Conservation (phyloP, 768 basidiomycete species). For the Leucosporidium yakuticum region DNA sequence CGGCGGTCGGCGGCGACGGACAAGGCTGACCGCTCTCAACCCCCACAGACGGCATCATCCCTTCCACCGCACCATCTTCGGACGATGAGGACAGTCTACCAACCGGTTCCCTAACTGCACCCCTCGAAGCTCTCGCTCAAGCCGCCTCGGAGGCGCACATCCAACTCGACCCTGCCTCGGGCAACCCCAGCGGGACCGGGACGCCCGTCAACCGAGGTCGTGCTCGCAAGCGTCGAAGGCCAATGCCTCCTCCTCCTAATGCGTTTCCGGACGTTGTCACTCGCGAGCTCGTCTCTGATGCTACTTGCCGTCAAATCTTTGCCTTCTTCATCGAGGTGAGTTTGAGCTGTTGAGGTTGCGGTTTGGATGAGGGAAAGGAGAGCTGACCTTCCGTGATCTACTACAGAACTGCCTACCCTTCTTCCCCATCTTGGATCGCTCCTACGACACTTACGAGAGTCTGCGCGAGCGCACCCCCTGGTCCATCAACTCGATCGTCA, state of each 20-base stretch:
- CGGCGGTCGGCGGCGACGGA: not conserved
- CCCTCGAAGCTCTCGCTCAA: conserved; percentile 90
- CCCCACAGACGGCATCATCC: conserved; percentile 63
- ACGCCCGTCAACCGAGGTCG: conserved; percentile 11
- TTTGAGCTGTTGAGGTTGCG: not conserved
- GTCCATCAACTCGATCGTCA: conserved; percentile 89
- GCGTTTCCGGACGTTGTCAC: conserved; percentile 6
- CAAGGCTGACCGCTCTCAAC: not conserved
- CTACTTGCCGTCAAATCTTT: not conserved
- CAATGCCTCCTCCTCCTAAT: conserved; percentile 11
- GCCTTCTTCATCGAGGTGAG: not conserved
- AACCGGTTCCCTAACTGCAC: conserved; percentile 75
- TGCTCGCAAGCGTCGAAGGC: not conserved
- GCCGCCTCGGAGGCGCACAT: conserved; percentile 81
- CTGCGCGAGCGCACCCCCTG: conserved; percentile 88
- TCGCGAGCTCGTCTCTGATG: no score
- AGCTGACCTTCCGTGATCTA: not conserved
- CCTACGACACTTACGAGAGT: conserved; percentile 87
- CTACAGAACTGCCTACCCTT: conserved; percentile 72
- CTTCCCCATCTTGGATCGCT: conserved; percentile 88
- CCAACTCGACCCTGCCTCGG: conserved; percentile 39
- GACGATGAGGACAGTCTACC: conserved; percentile 87
- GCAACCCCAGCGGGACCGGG: conserved; percentile 36
- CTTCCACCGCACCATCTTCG: conserved; percentile 73
- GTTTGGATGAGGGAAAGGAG: not conserved